Evolutionary conservation across 768 basidiomycete genomes (phyloP).

Genomic region (Cyathus striatus): DNA sequence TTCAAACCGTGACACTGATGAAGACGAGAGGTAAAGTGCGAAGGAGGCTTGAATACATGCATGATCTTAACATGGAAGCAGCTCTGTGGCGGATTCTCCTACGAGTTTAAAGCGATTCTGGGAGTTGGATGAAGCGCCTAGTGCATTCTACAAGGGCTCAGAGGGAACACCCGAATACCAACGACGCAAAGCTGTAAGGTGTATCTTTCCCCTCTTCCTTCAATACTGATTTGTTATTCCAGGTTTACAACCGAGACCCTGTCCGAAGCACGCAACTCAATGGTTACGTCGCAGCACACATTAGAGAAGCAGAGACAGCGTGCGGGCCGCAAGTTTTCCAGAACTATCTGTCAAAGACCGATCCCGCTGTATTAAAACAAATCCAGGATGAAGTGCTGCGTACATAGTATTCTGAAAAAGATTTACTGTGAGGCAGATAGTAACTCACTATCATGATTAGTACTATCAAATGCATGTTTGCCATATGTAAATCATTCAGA

Average conservation of each 20-base stretch:
- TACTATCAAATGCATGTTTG: too few species aligned
- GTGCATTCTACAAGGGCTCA: constrained; percentile 54
- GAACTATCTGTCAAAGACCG: constrained; percentile 58
- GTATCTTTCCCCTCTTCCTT: constrained; percentile 1
- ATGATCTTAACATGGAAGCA: background rate
- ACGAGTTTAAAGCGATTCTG: constrained; percentile 56
- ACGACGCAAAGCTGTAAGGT: constrained; percentile 65
- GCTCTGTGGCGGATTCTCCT: constrained; percentile 20
- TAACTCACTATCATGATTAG: too few species aligned
- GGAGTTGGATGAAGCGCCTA: constrained; percentile 61
- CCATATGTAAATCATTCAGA: too few species aligned
- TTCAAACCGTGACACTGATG: constrained; percentile 17
- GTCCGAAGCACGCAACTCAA: constrained; percentile 66
- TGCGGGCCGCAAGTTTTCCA: constrained; percentile 61
- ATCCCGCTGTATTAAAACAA: constrained; percentile 70
- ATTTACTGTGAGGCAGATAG: too few species aligned
- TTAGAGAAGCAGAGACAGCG: constrained; percentile 59
- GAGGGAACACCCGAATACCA: constrained; percentile 71
- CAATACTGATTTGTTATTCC: constrained; percentile 6
- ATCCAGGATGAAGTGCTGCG: constrained; percentile 48
- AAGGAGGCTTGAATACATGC: background rate
- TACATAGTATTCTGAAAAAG: constrained; percentile 2
- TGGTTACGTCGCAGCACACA: constrained; percentile 46
- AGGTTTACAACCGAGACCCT: constrained; percentile 71
- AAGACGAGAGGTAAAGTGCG: constrained; percentile 27